These are phyloP conservation scores for Phaeosphaeriaceae sp. DNA, from an alignment of 2,329 filamentous ascomycete genomes.

Conservation along the genomic window DNA sequence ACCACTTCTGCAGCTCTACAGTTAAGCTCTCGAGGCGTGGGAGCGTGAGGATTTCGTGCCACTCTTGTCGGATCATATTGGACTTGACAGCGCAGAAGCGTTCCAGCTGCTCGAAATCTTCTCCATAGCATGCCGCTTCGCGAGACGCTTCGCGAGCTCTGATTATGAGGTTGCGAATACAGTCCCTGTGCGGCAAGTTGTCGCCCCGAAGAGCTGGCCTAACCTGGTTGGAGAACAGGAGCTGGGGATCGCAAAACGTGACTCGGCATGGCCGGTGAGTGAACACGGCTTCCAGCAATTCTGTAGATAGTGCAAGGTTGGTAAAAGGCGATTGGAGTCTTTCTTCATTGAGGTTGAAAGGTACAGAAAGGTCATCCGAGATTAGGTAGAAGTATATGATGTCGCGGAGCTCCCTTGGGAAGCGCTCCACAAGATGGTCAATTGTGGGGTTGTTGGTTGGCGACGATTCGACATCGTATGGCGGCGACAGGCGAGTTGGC, in stretches of 20 bases:
- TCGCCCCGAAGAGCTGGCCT: background rate
- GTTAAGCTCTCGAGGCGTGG: constrained; percentile 15
- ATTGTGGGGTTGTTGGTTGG: background rate
- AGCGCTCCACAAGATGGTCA: constrained; percentile 6
- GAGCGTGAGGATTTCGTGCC: constrained; percentile 14
- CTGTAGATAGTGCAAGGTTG: constrained; percentile 6
- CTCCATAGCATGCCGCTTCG: background rate
- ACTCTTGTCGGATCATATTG: background rate
- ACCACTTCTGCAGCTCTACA: constrained; percentile 15
- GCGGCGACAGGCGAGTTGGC: background rate
- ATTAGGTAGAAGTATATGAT: constrained; percentile 20
- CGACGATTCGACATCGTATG: background rate
- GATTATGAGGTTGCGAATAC: constrained; percentile 19
- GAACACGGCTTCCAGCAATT: constrained; percentile 21
- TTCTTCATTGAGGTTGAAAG: constrained; percentile 6
- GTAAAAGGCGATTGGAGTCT: constrained; percentile 1
- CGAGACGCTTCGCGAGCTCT: background rate
- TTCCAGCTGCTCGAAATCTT: background rate
- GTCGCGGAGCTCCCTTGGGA: constrained; percentile 29
- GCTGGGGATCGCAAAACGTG: background rate
- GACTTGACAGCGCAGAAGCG: background rate
- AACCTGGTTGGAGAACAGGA: background rate
- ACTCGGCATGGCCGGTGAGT: constrained; percentile 13
- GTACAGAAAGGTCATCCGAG: background rate
- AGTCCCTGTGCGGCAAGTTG: background rate